These are phyloP conservation scores for Aspergillus nanangensis DNA, from an alignment of 495 filamentous ascomycete species.

Conservation along the genomic window DNA sequence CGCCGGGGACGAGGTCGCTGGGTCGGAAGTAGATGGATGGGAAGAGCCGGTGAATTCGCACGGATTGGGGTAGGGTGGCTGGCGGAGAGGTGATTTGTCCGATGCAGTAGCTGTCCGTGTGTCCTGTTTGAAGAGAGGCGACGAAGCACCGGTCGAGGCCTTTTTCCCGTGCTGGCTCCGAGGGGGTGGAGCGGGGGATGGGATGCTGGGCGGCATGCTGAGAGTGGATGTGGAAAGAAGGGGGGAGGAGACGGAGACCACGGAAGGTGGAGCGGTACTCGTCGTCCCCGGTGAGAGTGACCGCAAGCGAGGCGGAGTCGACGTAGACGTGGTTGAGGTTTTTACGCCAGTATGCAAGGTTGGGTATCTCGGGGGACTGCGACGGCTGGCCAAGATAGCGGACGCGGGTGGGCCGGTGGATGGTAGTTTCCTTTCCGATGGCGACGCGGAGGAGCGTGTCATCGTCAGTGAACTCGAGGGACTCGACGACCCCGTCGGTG, in stretches of 20 bases:
- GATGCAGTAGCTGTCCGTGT: conserved; percentile 13
- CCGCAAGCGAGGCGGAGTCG: conserved; percentile 14
- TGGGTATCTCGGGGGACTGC: background rate
- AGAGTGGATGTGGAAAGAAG: background rate
- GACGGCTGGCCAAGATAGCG: conserved; percentile 16
- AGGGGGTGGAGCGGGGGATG: background rate
- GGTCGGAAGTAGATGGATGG: conserved; percentile 8
- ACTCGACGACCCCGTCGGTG: conserved; percentile 16
- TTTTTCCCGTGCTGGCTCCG: background rate
- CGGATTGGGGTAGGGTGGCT: conserved; percentile 1
- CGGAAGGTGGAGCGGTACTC: conserved; percentile 8
- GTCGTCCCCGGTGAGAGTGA: conserved; percentile 3
- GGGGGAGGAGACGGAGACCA: conserved; percentile 13
- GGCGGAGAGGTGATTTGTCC: conserved; percentile 3
- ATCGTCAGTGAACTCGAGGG: conserved; percentile 16
- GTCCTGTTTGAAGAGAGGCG: conserved; percentile 9
- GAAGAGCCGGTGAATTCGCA: conserved; percentile 10
- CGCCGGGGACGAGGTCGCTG: conserved; percentile 3
- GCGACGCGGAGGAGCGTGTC: conserved; percentile 17
- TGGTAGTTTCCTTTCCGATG: conserved; percentile 12
- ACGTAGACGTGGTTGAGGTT: conserved; percentile 14
- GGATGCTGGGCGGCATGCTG: background rate
- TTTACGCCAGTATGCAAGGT: conserved; percentile 15
- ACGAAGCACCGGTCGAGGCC: conserved; percentile 9
- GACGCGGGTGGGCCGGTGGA: conserved; percentile 11